These are phyloP conservation scores for Globisporangium recalcitrans DNA, from an alignment of 352 stramenopile species.

Conservation along the genomic window DNA sequence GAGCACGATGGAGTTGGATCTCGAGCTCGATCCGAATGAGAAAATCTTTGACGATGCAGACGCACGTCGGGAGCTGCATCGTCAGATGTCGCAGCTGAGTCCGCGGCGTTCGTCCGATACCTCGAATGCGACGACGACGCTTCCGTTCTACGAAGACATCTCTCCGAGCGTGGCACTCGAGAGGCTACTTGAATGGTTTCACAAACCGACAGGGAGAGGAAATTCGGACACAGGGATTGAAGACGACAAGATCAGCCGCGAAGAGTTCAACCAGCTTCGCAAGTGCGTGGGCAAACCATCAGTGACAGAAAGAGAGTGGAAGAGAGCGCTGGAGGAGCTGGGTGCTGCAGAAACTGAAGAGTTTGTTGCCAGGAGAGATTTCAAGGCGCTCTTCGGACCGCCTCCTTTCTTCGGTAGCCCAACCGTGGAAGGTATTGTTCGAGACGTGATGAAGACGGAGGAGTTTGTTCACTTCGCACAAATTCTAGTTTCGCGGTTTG, in stretches of 20 bases:
- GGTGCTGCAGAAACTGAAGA: constrained; percentile 13
- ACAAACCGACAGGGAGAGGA: background rate
- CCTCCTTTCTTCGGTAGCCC: constrained; percentile 49
- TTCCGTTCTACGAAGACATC: constrained; percentile 55
- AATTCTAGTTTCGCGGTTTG: constrained; percentile 36
- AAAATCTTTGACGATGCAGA: constrained; percentile 29
- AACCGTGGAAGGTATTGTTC: constrained; percentile 34
- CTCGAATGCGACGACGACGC: constrained; percentile 29
- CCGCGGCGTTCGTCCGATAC: constrained; percentile 24
- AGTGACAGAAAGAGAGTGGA: constrained; percentile 30
- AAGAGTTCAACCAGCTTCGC: constrained; percentile 40
- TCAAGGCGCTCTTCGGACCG: constrained; percentile 53
- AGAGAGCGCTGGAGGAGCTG: constrained; percentile 35
- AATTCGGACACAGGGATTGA: background rate
- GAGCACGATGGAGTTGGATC: constrained; percentile 18
- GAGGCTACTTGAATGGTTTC: constrained; percentile 41
- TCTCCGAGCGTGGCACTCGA: constrained; percentile 34
- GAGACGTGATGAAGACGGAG: constrained; percentile 36
- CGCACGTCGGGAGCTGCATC: constrained; percentile 22
- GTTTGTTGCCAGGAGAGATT: constrained; percentile 27
- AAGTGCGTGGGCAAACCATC: constrained; percentile 28
- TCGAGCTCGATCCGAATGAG: constrained; percentile 27
- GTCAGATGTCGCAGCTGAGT: constrained; percentile 36
- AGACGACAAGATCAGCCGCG: constrained; percentile 11
- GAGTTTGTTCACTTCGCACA: constrained; percentile 40